Conservation (phyloP, 805 yeast species). For the Candida nitratophila region DNA sequence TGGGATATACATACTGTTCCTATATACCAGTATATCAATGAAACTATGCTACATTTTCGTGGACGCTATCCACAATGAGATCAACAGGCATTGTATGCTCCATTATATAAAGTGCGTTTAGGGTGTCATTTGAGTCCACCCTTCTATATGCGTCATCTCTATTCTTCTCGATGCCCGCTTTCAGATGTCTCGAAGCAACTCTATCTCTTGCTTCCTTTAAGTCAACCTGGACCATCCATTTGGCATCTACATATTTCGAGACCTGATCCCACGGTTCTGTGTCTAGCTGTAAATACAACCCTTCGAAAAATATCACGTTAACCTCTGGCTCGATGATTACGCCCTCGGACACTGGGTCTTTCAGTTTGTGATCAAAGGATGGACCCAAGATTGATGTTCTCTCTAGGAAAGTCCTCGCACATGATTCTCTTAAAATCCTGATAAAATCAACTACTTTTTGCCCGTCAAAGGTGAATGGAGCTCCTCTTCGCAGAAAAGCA, state of each 20-base stretch:
- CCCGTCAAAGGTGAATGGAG: slow-evolving; percentile 40
- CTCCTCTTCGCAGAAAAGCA: slow-evolving; percentile 38
- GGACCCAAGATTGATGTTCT: slow-evolving; percentile 15
- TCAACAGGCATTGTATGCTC: slow-evolving; percentile 16
- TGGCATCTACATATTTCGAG: slow-evolving; percentile 20
- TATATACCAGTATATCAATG: no score
- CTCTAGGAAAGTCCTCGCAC: neutral
- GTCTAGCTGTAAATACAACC: slow-evolving; percentile 31
- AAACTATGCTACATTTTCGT: neutral
- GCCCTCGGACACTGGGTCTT: slow-evolving; percentile 33
- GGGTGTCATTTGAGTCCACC: slow-evolving; percentile 32
- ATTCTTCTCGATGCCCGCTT: slow-evolving; percentile 27
- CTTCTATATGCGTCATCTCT: slow-evolving; percentile 30
- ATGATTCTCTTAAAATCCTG: slow-evolving; percentile 1
- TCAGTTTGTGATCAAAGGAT: slow-evolving; percentile 32
- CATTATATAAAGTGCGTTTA: slow-evolving; percentile 24
- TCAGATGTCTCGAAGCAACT: slow-evolving; percentile 29
- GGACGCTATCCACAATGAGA: slow-evolving; percentile 15
- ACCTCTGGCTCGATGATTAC: slow-evolving; percentile 22
- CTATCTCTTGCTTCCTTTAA: slow-evolving; percentile 20
- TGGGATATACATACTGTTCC: neutral
- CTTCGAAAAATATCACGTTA: slow-evolving; percentile 30
- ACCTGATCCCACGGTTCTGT: slow-evolving; percentile 30
- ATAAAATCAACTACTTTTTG: slow-evolving; percentile 20
- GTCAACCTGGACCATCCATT: slow-evolving; percentile 28